phyloP scores from a whole-genome alignment of 768 basidiomycete species.

The Cytidiella melzeri region DNA sequence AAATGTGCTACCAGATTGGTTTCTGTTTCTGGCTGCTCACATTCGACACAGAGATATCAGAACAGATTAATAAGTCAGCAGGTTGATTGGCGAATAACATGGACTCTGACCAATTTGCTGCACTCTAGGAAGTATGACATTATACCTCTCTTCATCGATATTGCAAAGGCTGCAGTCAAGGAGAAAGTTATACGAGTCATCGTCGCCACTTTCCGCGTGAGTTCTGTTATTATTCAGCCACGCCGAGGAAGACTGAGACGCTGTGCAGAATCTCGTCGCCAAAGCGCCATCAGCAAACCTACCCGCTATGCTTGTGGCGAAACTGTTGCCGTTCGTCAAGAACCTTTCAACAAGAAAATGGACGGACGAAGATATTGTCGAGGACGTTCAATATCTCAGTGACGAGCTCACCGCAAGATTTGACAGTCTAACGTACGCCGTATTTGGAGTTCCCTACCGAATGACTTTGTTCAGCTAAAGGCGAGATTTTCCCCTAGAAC shows the following conservation, averaged over 20 bases:
- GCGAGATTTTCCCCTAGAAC: slow-evolving; percentile 50
- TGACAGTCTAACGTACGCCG: slow-evolving; percentile 80
- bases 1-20: slow-evolving; percentile 92
- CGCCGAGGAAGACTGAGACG: not conserved
- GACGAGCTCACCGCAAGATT: slow-evolving; percentile 83
- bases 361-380: slow-evolving; percentile 91
- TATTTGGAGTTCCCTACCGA: not conserved
- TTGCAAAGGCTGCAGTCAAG: slow-evolving; percentile 87
- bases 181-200: slow-evolving; percentile 96
- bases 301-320: slow-evolving; percentile 86
- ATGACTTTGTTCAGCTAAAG: slow-evolving; percentile 2
- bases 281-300: slow-evolving; percentile 87
- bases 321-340: slow-evolving; percentile 81
- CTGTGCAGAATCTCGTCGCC: slow-evolving; percentile 72
- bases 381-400: slow-evolving; percentile 83
- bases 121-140: slow-evolving; percentile 81
- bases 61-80: slow-evolving; percentile 78
- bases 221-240: slow-evolving; percentile 6
- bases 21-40: slow-evolving; percentile 93
- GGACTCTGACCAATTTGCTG: slow-evolving; percentile 1
- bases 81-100: not conserved
- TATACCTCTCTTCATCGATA: slow-evolving; percentile 74
- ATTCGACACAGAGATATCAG: slow-evolving; percentile 81
- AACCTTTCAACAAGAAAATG: slow-evolving; percentile 82
- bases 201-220: slow-evolving; percentile 83